phyloP scores from a whole-genome alignment of 2,329 filamentous ascomycete species.

The Stagonosporopsis tanaceti region DNA sequence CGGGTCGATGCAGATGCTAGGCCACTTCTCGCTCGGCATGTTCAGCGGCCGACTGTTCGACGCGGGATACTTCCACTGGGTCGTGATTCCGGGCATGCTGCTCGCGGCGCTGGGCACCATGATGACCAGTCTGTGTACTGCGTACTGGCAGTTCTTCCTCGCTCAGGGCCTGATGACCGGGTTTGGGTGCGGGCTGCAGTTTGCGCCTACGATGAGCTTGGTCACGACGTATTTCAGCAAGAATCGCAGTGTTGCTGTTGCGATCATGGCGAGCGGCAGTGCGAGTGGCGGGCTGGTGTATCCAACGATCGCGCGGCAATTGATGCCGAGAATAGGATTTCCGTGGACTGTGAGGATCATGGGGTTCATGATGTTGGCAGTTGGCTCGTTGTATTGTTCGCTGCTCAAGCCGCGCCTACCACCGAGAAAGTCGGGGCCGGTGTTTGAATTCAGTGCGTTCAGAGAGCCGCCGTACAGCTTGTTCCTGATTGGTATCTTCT shows the following conservation, averaged over 20 bases:
- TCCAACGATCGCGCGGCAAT: conserved; percentile 61
- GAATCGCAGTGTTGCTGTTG: conserved; percentile 68
- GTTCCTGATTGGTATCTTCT: conserved; percentile 46
- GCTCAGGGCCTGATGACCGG: conserved; percentile 47
- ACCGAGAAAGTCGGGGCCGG: conserved; percentile 52
- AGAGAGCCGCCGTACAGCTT: conserved; percentile 52
- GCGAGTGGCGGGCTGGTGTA: conserved; percentile 70
- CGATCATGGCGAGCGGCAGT: conserved; percentile 66
- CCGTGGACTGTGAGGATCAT: conserved; percentile 70
- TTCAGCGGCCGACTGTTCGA: conserved; percentile 62
- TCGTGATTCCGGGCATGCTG: conserved; percentile 53
- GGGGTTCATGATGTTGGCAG: conserved; percentile 65
- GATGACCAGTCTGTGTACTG: conserved; percentile 59
- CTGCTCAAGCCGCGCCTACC: conserved; percentile 54
- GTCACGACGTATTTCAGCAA: conserved; percentile 65
- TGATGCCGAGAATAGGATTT: conserved; percentile 68
- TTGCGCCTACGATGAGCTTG: conserved; percentile 42
- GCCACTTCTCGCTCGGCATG: conserved; percentile 60
- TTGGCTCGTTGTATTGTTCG: conserved; percentile 45
- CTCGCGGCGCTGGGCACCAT: conserved; percentile 59
- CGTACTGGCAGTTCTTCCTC: conserved; percentile 59
- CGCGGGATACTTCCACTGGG: conserved; percentile 59
- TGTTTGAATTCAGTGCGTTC: conserved; percentile 54
- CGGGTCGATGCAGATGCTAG: conserved; percentile 60
- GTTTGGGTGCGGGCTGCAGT: conserved; percentile 47